Conservation (phyloP, 2,329 filamentous ascomycete genomes). For the Didymella arachidicola region DNA sequence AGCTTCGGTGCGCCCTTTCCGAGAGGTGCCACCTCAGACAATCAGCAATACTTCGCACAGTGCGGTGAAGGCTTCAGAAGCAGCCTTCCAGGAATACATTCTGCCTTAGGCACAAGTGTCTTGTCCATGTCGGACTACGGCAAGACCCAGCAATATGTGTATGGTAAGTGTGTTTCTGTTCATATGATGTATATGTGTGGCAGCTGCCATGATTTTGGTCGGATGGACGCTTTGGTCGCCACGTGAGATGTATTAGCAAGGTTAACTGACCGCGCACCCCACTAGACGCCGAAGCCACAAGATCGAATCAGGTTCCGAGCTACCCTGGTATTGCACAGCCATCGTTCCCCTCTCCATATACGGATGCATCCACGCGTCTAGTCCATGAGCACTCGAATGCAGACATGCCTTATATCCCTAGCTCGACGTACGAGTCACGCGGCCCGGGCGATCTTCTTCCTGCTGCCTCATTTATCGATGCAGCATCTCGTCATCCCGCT, state of each 20-base stretch:
- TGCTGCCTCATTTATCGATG: conserved; percentile 64
- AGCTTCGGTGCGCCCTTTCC: conserved; percentile 42
- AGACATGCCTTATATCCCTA: conserved; percentile 56
- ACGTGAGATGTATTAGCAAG: conserved; percentile 48
- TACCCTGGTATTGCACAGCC: conserved; percentile 59
- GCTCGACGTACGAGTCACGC: conserved; percentile 60
- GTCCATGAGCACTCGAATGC: conserved; percentile 57
- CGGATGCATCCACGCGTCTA: conserved; percentile 58
- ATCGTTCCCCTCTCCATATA: conserved; percentile 59
- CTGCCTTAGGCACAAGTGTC: conserved; percentile 54
- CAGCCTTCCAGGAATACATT: conserved; percentile 61
- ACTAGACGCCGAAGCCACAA: conserved; percentile 66
- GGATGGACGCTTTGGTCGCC: conserved; percentile 46
- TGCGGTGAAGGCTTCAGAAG: conserved; percentile 43
- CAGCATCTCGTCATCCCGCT: conserved; percentile 62
- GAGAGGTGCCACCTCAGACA: conserved; percentile 32
- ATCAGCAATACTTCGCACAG: conserved; percentile 38
- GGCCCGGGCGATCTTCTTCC: conserved; percentile 50
- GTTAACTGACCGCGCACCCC: conserved; percentile 56
- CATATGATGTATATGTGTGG: conserved; percentile 50
- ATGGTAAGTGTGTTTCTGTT: conserved; percentile 70
- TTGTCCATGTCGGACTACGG: conserved; percentile 83
- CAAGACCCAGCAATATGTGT: conserved; percentile 79
- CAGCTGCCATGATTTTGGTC: conserved; percentile 49
- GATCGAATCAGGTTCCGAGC: conserved; percentile 65